Base-by-base conservation (phyloP, 1,284 basidiomycete species). In the Sanghuangporus sanghuang region DNA sequence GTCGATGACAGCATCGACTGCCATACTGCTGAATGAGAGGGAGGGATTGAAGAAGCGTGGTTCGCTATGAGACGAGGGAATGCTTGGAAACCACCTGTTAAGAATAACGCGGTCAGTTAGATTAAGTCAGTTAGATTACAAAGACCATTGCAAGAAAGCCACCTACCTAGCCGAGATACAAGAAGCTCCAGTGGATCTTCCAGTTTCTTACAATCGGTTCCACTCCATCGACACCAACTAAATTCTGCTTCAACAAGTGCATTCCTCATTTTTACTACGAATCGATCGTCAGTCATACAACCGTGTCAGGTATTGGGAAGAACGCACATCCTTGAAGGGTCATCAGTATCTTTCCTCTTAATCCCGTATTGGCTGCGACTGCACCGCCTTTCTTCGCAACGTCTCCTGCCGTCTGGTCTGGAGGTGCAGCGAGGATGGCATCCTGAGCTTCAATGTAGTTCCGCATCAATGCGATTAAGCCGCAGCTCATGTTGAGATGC, bases 61-160 rank as follows among this genome's bases (percentile, higher is more conserved):
- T 49, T 16, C 9, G 48, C 48, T 16, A 49, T 23, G 21, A 49
- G 16, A 9, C 48, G 48, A 9, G 48, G 48, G 21, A 49, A 49
- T 9, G 48, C 48, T 49, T 49, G 48, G 14, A 49, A 21, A 9
- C 48, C 48, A 49, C 48, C 48, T 49, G 18, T 2, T 9, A 16
- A 49, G 16, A 18, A 56, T 21, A 23, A 56, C 18, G 8, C 14
- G 40, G 44, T 49, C 3, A 39, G 49, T 18, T 39, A 71, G 64
- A 59, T n/a, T n/a, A n/a, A n/a, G n/a, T n/a, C n/a, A 93, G 93
- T 64, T 92, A 77, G 42, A 92, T 66, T 72, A 7, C 68, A 61
- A 58, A 77, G 75, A 38, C 1, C n/a, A n/a, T 7, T 16, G 21
- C 48, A 9, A 18, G 64, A 16, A 21, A 3, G 36, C 1, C 35